Percentiles rank a stretch among this genome's conserved stretches.
Evolutionary conservation across 1,284 basidiomycete species (phyloP).

Genomic region (Moesziomyces sp.): DNA sequence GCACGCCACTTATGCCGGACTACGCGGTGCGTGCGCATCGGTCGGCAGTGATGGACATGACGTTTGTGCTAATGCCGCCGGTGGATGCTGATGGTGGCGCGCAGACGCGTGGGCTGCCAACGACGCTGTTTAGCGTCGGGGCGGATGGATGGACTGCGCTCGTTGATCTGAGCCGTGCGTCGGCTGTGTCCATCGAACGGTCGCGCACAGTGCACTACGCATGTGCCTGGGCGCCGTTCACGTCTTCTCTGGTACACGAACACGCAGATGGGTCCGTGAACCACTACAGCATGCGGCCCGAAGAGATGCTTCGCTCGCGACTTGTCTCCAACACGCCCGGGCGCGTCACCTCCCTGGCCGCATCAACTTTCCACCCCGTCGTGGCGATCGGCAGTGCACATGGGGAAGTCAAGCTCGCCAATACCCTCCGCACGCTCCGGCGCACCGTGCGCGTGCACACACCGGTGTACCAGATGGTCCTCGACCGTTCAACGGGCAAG

Average conservation of each 20-base stretch:
- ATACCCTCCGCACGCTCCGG: constrained; percentile 10
- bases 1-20: constrained; percentile 2
- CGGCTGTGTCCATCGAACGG: constrained; percentile 14
- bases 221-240: constrained; percentile 9
- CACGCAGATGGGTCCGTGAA: constrained; percentile 31
- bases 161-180: constrained; percentile 5
- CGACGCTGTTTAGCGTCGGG: constrained; percentile 17
- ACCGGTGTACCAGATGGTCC: constrained; percentile 17
- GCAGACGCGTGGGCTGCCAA: not conserved
- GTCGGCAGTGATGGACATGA: constrained; percentile 22
- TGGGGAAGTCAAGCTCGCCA: constrained; percentile 36
- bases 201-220: constrained; percentile 20
- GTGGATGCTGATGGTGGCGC: constrained; percentile 11
- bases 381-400: constrained; percentile 26
- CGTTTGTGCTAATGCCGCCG: constrained; percentile 26
- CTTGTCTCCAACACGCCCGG: constrained; percentile 11
- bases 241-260: constrained; percentile 24
- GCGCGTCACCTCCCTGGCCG: constrained; percentile 7
- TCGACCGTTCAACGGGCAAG: constrained; percentile 19
- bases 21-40: constrained; percentile 27
- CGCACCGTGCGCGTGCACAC: constrained; percentile 13
- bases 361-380: constrained; percentile 19
- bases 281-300: constrained; percentile 21
- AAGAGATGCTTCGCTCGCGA: constrained; percentile 27
- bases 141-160: constrained; percentile 21